A percentile compares a stretch with the other conserved stretches of the same genome.
phyloP scores from a whole-genome alignment of 1,284 basidiomycete genomes.

The Rhodotorula sp. region DNA sequence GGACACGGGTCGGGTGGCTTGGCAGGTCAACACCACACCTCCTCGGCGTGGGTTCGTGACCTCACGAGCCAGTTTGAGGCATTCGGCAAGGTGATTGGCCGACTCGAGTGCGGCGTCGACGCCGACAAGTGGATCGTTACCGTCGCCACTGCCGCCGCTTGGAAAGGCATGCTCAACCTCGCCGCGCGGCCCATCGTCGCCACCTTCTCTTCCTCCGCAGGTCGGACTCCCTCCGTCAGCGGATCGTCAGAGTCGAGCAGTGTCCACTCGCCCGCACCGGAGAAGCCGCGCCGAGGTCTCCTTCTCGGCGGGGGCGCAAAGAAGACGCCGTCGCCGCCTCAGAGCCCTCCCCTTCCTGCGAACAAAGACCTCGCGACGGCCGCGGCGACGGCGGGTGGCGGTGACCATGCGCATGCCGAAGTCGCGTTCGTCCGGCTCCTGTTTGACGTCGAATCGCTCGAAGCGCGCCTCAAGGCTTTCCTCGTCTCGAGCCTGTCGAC shows the following conservation, averaged over 20 bases:
- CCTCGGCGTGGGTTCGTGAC: constrained; percentile 41
- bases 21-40: not conserved
- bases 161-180: constrained; percentile 44
- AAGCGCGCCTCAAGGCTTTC: constrained; percentile 37
- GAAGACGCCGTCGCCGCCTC: constrained; percentile 30
- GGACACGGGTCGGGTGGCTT: no score
- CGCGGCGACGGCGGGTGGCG: not conserved
- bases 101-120: constrained; percentile 38
- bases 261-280: not conserved
- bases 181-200: constrained; percentile 25
- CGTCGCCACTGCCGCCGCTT: constrained; percentile 39
- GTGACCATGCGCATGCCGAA: constrained; percentile 5
- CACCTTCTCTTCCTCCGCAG: not conserved
- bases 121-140: constrained; percentile 44
- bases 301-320: constrained; percentile 23
- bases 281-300: constrained; percentile 16
- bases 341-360: constrained; percentile 19
- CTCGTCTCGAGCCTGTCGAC: constrained; percentile 27
- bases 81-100: constrained; percentile 31
- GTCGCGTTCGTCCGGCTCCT: constrained; percentile 39
- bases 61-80: constrained; percentile 35
- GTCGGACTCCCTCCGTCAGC: not conserved
- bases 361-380: constrained; percentile 5
- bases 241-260: not conserved
- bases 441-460: constrained; percentile 43